These are phyloP conservation scores for Paramecium primaurelia DNA, from an alignment of 73 alveolate species.

Conservation along the genomic window DNA sequence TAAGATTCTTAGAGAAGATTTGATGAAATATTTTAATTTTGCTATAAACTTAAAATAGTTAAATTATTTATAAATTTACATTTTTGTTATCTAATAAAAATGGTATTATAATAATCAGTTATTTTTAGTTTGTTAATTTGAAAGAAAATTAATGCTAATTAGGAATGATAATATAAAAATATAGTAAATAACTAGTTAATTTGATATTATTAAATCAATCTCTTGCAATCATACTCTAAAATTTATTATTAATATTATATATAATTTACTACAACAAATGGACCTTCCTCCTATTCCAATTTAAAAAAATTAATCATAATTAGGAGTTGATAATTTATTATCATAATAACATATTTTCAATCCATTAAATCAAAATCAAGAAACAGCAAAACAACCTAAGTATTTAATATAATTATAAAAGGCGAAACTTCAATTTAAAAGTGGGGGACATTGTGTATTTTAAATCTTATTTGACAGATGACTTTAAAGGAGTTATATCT, in stretches of 20 bases:
- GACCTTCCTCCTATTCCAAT: not conserved
- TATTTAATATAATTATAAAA: not conserved
- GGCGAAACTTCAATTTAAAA: slow-evolving; percentile 31
- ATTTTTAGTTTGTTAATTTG: not conserved
- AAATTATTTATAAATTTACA: not conserved
- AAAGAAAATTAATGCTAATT: not conserved
- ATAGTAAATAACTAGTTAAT: too few relatives aligned
- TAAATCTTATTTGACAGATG: not conserved
- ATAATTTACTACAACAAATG: not conserved
- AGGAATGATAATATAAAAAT: not conserved
- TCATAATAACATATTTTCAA: not conserved
- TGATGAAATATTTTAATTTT: not conserved
- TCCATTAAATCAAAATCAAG: not conserved
- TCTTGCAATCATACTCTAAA: not conserved
- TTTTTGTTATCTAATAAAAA: not conserved
- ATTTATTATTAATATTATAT: not conserved
- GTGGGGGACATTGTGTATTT: slow-evolving; percentile 18
- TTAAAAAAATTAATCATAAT: not conserved
- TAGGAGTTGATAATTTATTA: not conserved
- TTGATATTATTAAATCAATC: not conserved
- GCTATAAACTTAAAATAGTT: not conserved
- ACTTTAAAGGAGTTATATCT: slow-evolving; percentile 37
- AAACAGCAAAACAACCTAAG: not conserved
- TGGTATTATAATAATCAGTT: not conserved
- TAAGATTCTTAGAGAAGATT: not conserved